Evolutionary conservation across 2,329 filamentous ascomycete genomes (phyloP).

Genomic region (Phaeophleospora eucalypticola): DNA sequence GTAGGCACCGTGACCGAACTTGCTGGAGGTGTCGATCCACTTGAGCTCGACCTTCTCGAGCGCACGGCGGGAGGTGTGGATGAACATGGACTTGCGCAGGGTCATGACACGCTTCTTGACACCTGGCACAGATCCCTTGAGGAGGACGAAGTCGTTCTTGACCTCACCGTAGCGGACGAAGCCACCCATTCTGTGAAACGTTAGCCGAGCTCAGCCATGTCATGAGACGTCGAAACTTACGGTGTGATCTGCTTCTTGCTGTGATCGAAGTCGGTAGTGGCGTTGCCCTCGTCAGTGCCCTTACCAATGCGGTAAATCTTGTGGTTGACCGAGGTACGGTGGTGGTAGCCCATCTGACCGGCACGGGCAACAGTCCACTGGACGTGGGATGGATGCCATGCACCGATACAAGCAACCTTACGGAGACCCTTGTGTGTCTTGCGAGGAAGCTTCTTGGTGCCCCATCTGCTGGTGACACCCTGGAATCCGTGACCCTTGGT

Average conservation of each 20-base stretch:
- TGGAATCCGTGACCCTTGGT: slow-evolving; percentile 99
- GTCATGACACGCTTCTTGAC: slow-evolving; percentile 99
- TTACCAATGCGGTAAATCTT: slow-evolving; percentile 99
- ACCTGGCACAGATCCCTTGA: slow-evolving; percentile 97
- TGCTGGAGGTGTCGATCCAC: slow-evolving; percentile 99
- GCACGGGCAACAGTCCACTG: slow-evolving; percentile 99
- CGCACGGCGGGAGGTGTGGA: slow-evolving; percentile 89
- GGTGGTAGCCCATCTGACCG: slow-evolving; percentile 99
- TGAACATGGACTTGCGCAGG: slow-evolving; percentile 97
- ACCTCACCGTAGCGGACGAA: slow-evolving; percentile 99
- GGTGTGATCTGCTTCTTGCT: slow-evolving; percentile 99
- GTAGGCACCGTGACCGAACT: slow-evolving; percentile 99
- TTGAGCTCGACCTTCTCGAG: slow-evolving; percentile 99
- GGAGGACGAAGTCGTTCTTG: slow-evolving; percentile 97
- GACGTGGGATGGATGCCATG: slow-evolving; percentile 99
- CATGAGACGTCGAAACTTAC: slow-evolving; percentile 60
- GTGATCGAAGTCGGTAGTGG: slow-evolving; percentile 89
- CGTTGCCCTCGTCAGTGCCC: slow-evolving; percentile 84
- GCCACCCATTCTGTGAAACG: slow-evolving; percentile 73
- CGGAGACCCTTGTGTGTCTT: slow-evolving; percentile 99
- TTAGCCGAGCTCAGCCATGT: slow-evolving; percentile 32
- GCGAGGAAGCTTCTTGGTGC: slow-evolving; percentile 99
- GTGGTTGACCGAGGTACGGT: slow-evolving; percentile 99
- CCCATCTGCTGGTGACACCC: slow-evolving; percentile 97
- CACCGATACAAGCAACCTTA: slow-evolving; percentile 99